Conservation (phyloP, 2,329 filamentous ascomycete species). For the Fusarium compactum region DNA sequence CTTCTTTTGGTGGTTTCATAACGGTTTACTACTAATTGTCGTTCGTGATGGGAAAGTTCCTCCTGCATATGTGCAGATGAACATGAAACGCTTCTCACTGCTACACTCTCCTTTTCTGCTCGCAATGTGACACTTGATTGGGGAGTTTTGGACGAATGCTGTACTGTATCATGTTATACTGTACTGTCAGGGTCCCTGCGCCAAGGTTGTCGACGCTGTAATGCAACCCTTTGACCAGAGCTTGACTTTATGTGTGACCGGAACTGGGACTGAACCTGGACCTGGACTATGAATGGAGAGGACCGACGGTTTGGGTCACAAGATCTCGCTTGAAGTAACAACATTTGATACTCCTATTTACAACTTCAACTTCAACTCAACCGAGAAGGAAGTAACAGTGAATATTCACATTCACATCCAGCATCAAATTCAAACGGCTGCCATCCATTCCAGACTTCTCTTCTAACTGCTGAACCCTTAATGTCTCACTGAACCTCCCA, state of each 20-base stretch:
- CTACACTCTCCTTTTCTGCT: constrained; percentile 3
- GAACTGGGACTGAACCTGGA: constrained; percentile 10
- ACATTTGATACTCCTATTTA: background rate
- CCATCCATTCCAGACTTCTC: background rate
- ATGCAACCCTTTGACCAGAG: constrained; percentile 13
- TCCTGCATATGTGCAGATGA: background rate
- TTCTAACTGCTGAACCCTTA: constrained; percentile 9
- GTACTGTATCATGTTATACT: background rate
- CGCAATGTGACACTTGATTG: constrained; percentile 26
- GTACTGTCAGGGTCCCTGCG: constrained; percentile 1
- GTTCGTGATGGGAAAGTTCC: background rate
- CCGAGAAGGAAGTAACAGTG: background rate
- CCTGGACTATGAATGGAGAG: constrained; percentile 12
- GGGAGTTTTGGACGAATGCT: background rate
- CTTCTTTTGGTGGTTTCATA: constrained; percentile 15
- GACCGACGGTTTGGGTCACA: constrained; percentile 20
- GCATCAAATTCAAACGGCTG: background rate
- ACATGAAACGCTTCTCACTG: constrained; percentile 21
- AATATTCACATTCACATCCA: background rate
- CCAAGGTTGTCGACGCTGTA: constrained; percentile 14
- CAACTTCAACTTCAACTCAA: constrained; percentile 1
- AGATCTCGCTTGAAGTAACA: constrained; percentile 12
- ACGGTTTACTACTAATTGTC: background rate
- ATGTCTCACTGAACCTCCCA: constrained; percentile 20
- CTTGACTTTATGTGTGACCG: background rate